Conservation (phyloP, 805 yeast genomes). For the Osmozyma mogii region DNA sequence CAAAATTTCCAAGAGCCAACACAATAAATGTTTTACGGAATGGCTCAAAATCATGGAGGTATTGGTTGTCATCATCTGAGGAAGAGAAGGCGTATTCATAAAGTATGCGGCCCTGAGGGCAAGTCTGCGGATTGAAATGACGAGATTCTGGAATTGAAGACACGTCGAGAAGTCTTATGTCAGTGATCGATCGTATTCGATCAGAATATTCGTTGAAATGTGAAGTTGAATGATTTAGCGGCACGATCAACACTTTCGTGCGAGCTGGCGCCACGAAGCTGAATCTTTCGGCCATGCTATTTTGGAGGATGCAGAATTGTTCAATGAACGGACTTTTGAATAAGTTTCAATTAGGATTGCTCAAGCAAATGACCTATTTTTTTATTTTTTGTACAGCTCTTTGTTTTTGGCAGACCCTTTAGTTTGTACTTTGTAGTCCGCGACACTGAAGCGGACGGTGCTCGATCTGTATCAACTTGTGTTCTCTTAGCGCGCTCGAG, state of each 20-base stretch:
- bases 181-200: constrained; percentile 41
- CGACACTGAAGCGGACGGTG: too few species aligned
- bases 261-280: constrained; percentile 58
- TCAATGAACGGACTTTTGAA: too few species aligned
- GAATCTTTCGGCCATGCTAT: too few species aligned
- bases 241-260: constrained; percentile 61
- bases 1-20: constrained; percentile 34
- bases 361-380: too few species aligned
- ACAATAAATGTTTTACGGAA: constrained; percentile 69
- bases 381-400: too few species aligned
- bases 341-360: too few species aligned
- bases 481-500: too few species aligned
- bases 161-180: constrained; percentile 69
- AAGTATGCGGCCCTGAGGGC: constrained; percentile 68
- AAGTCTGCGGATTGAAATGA: constrained; percentile 75
- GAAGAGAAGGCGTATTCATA: constrained; percentile 44
- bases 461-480: too few species aligned
- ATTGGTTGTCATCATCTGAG: constrained; percentile 50
- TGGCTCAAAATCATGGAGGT: constrained; percentile 85
- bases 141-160: constrained; percentile 44
- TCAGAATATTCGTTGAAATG: constrained; percentile 38
- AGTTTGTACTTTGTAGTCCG: too few species aligned
- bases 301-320: too few species aligned
- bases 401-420: too few species aligned
- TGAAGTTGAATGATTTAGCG: constrained; percentile 41